These are phyloP conservation scores for Phanerodontia chrysosporium DNA, from an alignment of 768 basidiomycete genomes.

Conservation along the genomic window DNA sequence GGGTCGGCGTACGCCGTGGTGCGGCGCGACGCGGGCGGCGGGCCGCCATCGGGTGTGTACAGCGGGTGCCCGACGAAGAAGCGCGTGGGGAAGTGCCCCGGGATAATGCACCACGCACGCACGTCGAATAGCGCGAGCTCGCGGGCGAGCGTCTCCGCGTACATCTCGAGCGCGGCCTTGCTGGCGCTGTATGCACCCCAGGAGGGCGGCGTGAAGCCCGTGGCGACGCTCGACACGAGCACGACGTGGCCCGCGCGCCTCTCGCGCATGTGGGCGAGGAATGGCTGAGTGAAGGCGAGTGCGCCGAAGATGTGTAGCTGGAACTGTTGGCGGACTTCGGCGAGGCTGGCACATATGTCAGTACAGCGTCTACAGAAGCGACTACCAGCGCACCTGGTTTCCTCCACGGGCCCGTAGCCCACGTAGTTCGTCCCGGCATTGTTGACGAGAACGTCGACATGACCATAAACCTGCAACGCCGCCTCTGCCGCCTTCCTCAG, in stretches of 20 bases:
- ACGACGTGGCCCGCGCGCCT: slow-evolving; percentile 24
- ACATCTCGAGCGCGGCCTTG: slow-evolving; percentile 25
- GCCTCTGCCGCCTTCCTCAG: background rate
- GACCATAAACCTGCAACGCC: background rate
- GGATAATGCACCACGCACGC: slow-evolving; percentile 21
- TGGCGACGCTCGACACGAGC: slow-evolving; percentile 23
- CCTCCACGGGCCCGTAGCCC: slow-evolving; percentile 9
- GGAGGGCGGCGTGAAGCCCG: slow-evolving; percentile 12
- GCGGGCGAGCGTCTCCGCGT: slow-evolving; percentile 21
- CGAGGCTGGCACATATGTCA: background rate
- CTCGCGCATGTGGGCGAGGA: slow-evolving; percentile 23
- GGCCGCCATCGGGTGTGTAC: background rate
- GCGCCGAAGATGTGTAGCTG: slow-evolving; percentile 26
- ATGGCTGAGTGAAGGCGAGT: slow-evolving; percentile 23
- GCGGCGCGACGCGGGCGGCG: background rate
- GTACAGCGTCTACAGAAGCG: background rate
- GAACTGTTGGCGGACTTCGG: slow-evolving; percentile 22
- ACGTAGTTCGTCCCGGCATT: slow-evolving; percentile 6
- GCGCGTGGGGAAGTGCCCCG: slow-evolving; percentile 28
- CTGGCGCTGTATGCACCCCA: slow-evolving; percentile 24
- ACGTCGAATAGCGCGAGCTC: slow-evolving; percentile 27
- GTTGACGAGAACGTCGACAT: slow-evolving; percentile 12
- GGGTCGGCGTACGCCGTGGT: slow-evolving; percentile 17
- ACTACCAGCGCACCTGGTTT: background rate
- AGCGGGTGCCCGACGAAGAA: slow-evolving; percentile 12